phyloP scores from a whole-genome alignment of 2,329 filamentous ascomycete genomes.

The Ophiostoma tasmaniense region DNA sequence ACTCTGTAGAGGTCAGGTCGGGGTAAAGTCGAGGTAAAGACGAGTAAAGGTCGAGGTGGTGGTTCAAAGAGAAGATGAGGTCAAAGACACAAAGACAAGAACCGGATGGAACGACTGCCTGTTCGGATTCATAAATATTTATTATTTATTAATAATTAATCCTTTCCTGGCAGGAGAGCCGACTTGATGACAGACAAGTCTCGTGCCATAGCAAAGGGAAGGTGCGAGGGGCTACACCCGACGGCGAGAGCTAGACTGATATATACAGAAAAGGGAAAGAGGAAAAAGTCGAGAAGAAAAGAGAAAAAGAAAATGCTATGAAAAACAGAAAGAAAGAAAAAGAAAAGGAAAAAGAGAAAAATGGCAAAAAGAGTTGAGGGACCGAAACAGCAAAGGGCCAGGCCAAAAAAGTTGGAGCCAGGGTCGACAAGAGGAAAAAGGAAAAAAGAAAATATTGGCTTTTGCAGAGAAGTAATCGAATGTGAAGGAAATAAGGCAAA shows the following conservation, averaged over 20 bases:
- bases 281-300: slow-evolving; percentile 3
- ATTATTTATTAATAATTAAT: not conserved
- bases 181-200: slow-evolving; percentile 29
- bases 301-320: not conserved
- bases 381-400: not conserved
- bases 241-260: slow-evolving; percentile 21
- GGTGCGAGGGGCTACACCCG: slow-evolving; percentile 27
- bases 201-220: slow-evolving; percentile 35
- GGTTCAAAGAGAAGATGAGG: not conserved
- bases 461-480: not conserved
- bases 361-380: not conserved
- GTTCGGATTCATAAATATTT: slow-evolving; percentile 8
- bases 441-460: not conserved
- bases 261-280: slow-evolving; percentile 16
- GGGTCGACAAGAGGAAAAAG: not conserved
- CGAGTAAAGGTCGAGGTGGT: not conserved
- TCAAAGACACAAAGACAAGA: not conserved
- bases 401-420: not conserved
- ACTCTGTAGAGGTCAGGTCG: not conserved
- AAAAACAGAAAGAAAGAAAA: slow-evolving; percentile 10
- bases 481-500: not conserved
- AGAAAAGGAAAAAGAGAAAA: not conserved
- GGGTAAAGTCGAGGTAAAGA: not conserved
- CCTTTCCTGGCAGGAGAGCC: slow-evolving; percentile 32
- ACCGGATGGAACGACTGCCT: no score